Evolutionary conservation across 495 filamentous ascomycete genomes (phyloP).

Genomic region (Xylaria bambusicola): DNA sequence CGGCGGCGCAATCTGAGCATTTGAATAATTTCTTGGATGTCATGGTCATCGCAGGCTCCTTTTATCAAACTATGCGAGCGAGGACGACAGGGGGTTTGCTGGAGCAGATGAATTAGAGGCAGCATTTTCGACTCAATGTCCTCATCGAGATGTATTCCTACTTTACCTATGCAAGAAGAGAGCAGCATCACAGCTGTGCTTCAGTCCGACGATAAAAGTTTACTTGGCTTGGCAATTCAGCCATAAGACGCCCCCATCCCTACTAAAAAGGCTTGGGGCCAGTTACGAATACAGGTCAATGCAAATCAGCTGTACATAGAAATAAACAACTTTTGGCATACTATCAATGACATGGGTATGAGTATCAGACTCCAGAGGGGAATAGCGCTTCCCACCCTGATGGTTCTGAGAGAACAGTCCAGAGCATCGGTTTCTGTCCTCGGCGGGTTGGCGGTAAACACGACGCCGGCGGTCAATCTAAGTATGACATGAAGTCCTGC

Average conservation of each 20-base stretch:
- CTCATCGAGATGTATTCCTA: background rate
- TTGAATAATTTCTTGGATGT: background rate
- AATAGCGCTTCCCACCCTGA: background rate
- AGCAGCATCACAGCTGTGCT: background rate
- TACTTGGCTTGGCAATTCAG: background rate
- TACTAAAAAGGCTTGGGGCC: background rate
- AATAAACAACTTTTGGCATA: background rate
- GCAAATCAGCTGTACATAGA: background rate
- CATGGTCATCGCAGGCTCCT: background rate
- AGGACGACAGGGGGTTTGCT: background rate
- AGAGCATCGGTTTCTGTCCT: background rate
- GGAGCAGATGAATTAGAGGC: background rate
- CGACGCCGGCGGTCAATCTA: too few relatives aligned
- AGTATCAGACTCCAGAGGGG: too few relatives aligned
- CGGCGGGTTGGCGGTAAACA: background rate
- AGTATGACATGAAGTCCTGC: background rate
- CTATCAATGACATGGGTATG: background rate
- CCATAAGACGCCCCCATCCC: background rate
- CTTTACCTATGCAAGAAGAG: background rate
- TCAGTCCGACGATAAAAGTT: background rate
- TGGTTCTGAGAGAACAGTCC: background rate
- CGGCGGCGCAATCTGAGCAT: constrained; percentile 5
- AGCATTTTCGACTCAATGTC: background rate
- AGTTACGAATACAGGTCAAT: background rate
- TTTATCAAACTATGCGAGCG: background rate